These are phyloP conservation scores for Phytophthora tentaculata DNA, from an alignment of 352 stramenopile genomes.

Conservation along the genomic window DNA sequence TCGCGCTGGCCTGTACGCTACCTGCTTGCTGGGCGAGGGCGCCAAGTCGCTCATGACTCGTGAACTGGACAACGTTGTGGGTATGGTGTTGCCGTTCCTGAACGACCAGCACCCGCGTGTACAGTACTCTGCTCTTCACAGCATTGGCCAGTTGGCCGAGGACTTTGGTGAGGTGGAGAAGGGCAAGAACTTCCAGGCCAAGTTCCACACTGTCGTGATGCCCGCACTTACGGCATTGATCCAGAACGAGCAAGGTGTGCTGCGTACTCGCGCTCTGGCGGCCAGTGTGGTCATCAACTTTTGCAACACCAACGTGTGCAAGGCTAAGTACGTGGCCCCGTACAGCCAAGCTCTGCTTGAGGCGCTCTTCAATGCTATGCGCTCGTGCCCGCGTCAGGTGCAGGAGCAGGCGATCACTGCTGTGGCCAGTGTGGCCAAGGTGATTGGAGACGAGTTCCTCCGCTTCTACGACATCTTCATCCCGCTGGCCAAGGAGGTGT, in stretches of 20 bases:
- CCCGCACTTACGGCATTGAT: constrained; percentile 74
- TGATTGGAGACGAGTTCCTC: constrained; percentile 80
- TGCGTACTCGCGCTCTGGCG: constrained; percentile 78
- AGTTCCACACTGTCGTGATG: constrained; percentile 71
- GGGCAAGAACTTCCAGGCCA: constrained; percentile 89
- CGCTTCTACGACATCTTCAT: constrained; percentile 91
- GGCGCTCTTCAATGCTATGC: constrained; percentile 82
- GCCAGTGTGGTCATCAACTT: constrained; percentile 88
- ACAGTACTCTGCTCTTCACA: constrained; percentile 86
- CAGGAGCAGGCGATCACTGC: constrained; percentile 90
- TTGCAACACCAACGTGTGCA: constrained; percentile 87
- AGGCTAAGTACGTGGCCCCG: constrained; percentile 72
- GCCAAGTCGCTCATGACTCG: constrained; percentile 82
- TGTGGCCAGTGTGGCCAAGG: constrained; percentile 84
- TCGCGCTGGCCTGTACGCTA: constrained; percentile 80
- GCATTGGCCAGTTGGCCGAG: constrained; percentile 81
- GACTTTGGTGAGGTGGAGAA: constrained; percentile 87
- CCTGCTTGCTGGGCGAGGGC: constrained; percentile 77
- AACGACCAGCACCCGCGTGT: constrained; percentile 78
- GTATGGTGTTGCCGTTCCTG: constrained; percentile 71
- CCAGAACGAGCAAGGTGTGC: constrained; percentile 61
- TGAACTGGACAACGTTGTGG: constrained; percentile 79
- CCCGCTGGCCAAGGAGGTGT: constrained; percentile 83
- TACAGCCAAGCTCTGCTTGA: constrained; percentile 77
- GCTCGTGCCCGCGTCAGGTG: constrained; percentile 77